Percentiles rank a stretch among this genome's conserved stretches.
These are phyloP conservation scores for Hypoxylon sp. DNA, from an alignment of 2,329 filamentous ascomycete genomes.

Conservation along the genomic window DNA sequence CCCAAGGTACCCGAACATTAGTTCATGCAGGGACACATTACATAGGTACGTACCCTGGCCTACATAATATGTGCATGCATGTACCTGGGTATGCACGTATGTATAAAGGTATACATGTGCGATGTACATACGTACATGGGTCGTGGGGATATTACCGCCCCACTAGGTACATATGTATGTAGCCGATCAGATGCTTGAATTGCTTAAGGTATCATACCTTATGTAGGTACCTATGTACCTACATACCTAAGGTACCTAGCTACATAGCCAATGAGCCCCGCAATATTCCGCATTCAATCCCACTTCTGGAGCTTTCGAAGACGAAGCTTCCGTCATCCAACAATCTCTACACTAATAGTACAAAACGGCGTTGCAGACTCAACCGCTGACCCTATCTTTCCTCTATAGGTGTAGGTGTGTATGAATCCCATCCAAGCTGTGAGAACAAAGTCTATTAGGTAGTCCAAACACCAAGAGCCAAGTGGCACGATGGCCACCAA, in stretches of 20 bases:
- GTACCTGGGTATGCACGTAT: too few relatives aligned
- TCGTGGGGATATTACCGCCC: too few relatives aligned
- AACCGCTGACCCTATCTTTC: background rate
- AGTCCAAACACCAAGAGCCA: background rate
- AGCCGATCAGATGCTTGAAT: constrained; percentile 3
- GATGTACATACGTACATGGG: background rate
- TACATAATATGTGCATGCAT: too few relatives aligned
- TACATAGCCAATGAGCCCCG: constrained; percentile 6
- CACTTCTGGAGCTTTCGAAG: constrained; percentile 34
- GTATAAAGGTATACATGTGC: too few relatives aligned
- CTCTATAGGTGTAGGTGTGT: constrained; percentile 1
- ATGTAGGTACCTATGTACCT: too few relatives aligned
- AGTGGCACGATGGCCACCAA: constrained; percentile 23
- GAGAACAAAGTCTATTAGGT: background rate
- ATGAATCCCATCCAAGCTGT: background rate
- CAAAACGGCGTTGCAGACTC: background rate
- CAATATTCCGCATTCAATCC: constrained; percentile 4
- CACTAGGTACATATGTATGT: background rate
- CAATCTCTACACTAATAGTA: background rate
- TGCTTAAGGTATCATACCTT: too few relatives aligned
- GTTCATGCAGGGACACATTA: background rate
- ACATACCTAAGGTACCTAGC: too few relatives aligned
- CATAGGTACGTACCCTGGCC: constrained; percentile 6
- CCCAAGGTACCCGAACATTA: too few relatives aligned
- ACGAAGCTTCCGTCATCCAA: constrained; percentile 4